Conservation (phyloP, 2,329 filamentous ascomycete species). For the Golovinomyces cichoracearum region DNA sequence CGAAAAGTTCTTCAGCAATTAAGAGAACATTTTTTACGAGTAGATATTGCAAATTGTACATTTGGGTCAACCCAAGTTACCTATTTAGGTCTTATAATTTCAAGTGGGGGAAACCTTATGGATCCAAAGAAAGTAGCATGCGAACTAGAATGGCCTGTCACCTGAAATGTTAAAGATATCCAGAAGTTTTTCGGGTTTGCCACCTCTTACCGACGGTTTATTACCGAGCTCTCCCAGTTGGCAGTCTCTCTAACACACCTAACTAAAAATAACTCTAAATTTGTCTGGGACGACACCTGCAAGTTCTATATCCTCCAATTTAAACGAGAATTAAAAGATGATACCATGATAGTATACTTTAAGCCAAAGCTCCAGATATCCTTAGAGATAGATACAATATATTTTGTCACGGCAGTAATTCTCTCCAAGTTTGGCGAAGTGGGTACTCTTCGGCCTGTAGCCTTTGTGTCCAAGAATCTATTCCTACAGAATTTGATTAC, state of each 20-base stretch:
- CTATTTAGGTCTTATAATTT: neutral
- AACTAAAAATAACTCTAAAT: neutral
- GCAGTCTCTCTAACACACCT: neutral
- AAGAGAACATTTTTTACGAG: neutral
- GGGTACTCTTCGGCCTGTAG: neutral
- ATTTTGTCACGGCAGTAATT: neutral
- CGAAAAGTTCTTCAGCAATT: neutral
- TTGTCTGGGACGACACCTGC: neutral
- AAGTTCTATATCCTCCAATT: neutral
- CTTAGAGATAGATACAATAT: neutral
- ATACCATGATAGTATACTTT: neutral
- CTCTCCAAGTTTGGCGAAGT: neutral
- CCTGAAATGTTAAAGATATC: neutral
- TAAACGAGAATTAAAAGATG: neutral
- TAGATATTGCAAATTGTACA: neutral
- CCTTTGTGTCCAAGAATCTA: slow-evolving; percentile 1
- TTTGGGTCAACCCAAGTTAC: neutral
- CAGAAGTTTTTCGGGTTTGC: neutral
- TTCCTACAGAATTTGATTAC: neutral
- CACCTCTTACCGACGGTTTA: neutral
- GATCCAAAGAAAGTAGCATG: neutral
- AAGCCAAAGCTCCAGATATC: neutral
- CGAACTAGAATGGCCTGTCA: neutral
- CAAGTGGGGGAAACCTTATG: neutral
- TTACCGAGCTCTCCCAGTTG: neutral